Base-by-base conservation (phyloP, 2,329 filamentous ascomycete genomes). In the Pseudocercospora crystallina region DNA sequence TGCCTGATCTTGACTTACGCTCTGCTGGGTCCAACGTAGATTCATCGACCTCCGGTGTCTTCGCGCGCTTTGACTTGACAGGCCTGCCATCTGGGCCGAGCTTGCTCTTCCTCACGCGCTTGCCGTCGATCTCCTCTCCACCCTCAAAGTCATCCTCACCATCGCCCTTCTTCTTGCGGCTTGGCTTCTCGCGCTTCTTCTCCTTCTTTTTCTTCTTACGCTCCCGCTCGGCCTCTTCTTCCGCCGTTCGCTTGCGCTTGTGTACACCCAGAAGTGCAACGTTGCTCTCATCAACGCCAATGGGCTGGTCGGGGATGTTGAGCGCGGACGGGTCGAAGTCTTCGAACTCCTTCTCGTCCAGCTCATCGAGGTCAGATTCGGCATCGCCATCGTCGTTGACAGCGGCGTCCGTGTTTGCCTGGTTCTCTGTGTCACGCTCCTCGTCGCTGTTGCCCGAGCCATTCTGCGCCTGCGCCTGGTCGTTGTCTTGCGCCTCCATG, bases 1-100 rank as follows among this genome's bases (percentile, higher is more conserved):
- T 20, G 11, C 26, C 2, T 14, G 12, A 39, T 30, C 12, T 30
- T 26, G 20, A 79, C 81, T 67, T 71, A 83, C 89, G 81, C 74
- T 96, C 89, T 70, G 94, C 90, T 0, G 90, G 89, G 14, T 87
- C 86, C 61, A 97, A 72, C 56, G 86, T 26, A 26, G 89, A 59
- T 88, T 80, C 56, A 89, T 84, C 5, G 83, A 80, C 52, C 85
- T 81, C 37, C 69, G 61, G 14, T 70, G 71, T 42, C 64, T 69
- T 48, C 69, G 65, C 43, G 64, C 61, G 52, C 54, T 59, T 76
- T 77, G 34, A 72, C 60, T 76, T 78, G 34, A 72, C 73, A 54
- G 74, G 78, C 58, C 79, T 78, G 58, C 64, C 65, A 51, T 67
- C 70, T 49, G 63, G 67, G 44, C 70, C 71, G 47, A 65, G 69